Percentiles rank a stretch among this genome's conserved stretches.
Conservation (phyloP, 371 early-diverging fungal genomes). For the Parasitella parasitica region DNA sequence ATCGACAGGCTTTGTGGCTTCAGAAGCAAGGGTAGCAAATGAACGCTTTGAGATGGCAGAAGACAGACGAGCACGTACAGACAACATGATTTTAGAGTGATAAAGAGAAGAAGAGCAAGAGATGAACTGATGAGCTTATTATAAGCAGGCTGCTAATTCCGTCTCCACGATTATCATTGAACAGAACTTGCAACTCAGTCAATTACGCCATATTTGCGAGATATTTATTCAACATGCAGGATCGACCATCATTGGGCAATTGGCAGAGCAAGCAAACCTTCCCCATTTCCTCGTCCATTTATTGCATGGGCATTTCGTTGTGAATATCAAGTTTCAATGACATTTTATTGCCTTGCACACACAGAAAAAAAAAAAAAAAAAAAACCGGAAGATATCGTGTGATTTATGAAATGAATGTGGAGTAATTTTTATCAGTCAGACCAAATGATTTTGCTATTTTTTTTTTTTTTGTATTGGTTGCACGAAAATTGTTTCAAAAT, state of each 20-base stretch:
- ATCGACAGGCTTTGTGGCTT: constrained; percentile 23
- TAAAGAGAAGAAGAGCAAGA: constrained; percentile 3
- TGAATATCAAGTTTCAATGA: too few relatives aligned
- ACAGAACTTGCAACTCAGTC: constrained; percentile 4
- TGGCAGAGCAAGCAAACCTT: not conserved
- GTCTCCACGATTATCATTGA: not conserved
- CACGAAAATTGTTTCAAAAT: constrained; percentile 7
- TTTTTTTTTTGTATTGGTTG: too few relatives aligned
- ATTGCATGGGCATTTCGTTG: not conserved
- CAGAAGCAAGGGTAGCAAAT: constrained; percentile 32
- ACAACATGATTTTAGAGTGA: constrained; percentile 13
- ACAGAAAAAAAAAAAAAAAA: not conserved
- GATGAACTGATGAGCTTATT: not conserved
- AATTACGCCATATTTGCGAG: constrained; percentile 13
- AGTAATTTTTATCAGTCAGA: not conserved
- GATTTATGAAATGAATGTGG: not conserved
- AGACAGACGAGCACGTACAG: constrained; percentile 25
- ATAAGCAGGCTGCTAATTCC: not conserved
- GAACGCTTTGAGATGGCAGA: constrained; percentile 23
- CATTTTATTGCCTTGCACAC: not conserved
- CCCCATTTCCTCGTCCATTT: not conserved
- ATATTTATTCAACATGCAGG: constrained; percentile 1
- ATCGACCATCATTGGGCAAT: not conserved
- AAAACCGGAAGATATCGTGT: not conserved
- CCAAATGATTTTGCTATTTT: not conserved